Evolutionary conservation across 805 yeast species (phyloP).

Genomic region (Kodamaea laetipori): DNA sequence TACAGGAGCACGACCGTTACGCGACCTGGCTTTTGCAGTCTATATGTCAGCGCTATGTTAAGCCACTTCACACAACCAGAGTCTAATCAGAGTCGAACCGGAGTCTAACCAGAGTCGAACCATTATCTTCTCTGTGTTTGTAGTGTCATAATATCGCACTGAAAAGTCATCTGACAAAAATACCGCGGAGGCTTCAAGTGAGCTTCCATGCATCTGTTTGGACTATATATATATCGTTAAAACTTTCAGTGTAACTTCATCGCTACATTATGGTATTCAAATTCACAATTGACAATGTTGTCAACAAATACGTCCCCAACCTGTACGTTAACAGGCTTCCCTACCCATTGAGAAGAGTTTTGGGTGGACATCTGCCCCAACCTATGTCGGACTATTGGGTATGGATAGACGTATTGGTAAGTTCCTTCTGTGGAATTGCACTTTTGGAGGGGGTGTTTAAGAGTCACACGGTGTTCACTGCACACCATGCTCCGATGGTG

Average conservation of each 20-base stretch:
- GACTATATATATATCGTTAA: neutral
- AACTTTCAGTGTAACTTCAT: neutral
- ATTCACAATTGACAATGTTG: conserved; percentile 37
- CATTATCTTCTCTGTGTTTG: too few relatives aligned
- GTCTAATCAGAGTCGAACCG: too few relatives aligned
- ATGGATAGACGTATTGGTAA: conserved; percentile 50
- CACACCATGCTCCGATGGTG: conserved; percentile 47
- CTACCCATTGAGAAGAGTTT: conserved; percentile 31
- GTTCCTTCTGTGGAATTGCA: conserved; percentile 49
- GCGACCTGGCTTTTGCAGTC: too few relatives aligned
- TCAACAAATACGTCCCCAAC: conserved; percentile 26
- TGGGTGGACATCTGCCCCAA: conserved; percentile 39
- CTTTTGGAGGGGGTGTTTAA: conserved; percentile 50
- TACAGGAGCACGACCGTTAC: too few relatives aligned
- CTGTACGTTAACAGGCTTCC: conserved; percentile 37
- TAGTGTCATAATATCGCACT: too few relatives aligned
- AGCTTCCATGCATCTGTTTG: too few relatives aligned
- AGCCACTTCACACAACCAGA: too few relatives aligned
- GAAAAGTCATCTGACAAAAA: too few relatives aligned
- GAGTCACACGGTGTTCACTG: conserved; percentile 38
- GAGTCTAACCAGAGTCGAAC: too few relatives aligned
- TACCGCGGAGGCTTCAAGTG: too few relatives aligned
- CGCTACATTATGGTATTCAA: conserved; percentile 34
- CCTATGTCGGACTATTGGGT: conserved; percentile 40
- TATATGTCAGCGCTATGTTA: too few relatives aligned